phyloP scores from a whole-genome alignment of 257 asterid genomes.

The Plantago ovata region DNA sequence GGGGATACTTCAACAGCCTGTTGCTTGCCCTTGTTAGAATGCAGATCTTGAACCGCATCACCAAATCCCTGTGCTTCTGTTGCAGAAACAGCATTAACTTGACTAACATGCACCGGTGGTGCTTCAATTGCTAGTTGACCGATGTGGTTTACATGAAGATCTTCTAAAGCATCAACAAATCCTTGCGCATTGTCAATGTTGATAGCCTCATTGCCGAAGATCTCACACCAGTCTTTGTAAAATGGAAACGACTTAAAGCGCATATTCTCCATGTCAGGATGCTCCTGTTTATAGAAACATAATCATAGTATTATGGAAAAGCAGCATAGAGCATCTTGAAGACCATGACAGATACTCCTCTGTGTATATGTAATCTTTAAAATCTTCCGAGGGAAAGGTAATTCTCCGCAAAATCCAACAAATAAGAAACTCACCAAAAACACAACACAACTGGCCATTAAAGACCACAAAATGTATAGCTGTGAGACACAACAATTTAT shows the following conservation, averaged over 20 bases:
- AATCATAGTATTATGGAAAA: neutral
- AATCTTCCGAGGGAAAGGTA: too few relatives aligned
- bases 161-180: slow-evolving; percentile 10
- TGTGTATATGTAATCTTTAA: too few relatives aligned
- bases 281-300: neutral
- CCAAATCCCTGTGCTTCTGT: slow-evolving; percentile 10
- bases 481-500: neutral
- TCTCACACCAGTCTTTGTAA: slow-evolving; percentile 13
- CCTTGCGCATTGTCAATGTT: slow-evolving; percentile 9
- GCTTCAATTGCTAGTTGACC: neutral
- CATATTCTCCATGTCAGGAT: slow-evolving; percentile 9
- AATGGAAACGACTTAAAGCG: slow-evolving; percentile 9
- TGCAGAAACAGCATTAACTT: neutral
- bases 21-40: slow-evolving; percentile 8
- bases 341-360: too few relatives aligned
- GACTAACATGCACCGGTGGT: slow-evolving; percentile 9
- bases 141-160: slow-evolving; percentile 5
- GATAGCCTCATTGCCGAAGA: slow-evolving; percentile 7
- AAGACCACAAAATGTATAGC: neutral
- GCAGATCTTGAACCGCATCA: neutral
- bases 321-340: too few relatives aligned
- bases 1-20: slow-evolving; percentile 5
- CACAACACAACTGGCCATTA: neutral
- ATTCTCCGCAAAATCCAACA: too few relatives aligned
- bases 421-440: neutral